Evolutionary conservation across 306 rosid genomes (phyloP).

Genomic region (Elaeagnus macrophylla): DNA sequence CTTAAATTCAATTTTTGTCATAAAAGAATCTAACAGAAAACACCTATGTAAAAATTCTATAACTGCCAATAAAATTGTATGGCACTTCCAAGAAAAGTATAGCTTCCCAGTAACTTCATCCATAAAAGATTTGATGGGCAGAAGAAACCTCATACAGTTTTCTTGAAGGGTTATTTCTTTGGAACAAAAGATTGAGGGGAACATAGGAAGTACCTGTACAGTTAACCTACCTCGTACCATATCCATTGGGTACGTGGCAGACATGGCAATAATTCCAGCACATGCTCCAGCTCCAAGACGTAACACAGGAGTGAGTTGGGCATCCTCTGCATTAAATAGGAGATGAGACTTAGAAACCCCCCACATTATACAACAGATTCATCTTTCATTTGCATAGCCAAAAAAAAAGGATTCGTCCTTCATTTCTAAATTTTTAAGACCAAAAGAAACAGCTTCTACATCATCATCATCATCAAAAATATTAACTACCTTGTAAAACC

Average conservation of each 20-base stretch:
- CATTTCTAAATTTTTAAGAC: background rate
- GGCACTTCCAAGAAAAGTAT: background rate
- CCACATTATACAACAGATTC: background rate
- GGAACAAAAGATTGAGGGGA: constrained; percentile 5
- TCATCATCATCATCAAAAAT: too few species aligned
- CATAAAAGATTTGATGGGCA: background rate
- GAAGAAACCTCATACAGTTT: background rate
- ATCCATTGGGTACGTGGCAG: constrained; percentile 99
- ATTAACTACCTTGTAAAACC: too few species aligned
- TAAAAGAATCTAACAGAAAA: background rate
- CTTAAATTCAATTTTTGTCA: background rate
- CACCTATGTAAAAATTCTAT: background rate
- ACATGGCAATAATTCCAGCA: constrained; percentile 99
- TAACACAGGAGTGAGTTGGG: constrained; percentile 83
- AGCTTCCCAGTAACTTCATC: background rate
- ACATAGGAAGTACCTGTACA: constrained; percentile 60
- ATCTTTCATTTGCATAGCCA: too few species aligned
- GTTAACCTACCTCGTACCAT: constrained; percentile 99
- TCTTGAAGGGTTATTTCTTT: background rate
- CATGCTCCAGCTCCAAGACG: constrained; percentile 99
- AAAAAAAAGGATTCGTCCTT: background rate
- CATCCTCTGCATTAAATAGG: constrained; percentile 58
- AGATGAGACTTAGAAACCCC: constrained; percentile 3
- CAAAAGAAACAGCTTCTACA: too few species aligned
- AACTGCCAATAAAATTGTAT: background rate